These are phyloP conservation scores for Hemileia vastatrix DNA, from an alignment of 1,284 basidiomycete genomes.

Conservation along the genomic window DNA sequence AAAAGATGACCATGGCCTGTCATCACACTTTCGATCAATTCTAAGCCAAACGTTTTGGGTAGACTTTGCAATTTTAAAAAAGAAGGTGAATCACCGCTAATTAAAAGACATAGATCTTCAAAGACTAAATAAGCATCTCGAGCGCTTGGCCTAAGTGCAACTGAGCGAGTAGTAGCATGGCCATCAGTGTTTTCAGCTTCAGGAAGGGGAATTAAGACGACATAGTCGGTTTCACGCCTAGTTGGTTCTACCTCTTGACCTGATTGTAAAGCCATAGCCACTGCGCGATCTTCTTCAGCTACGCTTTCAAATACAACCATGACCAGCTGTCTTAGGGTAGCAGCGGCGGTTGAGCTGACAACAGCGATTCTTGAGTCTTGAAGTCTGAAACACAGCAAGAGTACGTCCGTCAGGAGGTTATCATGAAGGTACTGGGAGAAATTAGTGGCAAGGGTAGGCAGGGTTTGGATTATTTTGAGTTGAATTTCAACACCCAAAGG, in stretches of 20 bases:
- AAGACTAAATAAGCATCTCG: conserved; percentile 79
- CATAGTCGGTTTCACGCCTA: conserved; percentile 12
- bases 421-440: conserved; percentile 66
- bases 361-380: conserved; percentile 92
- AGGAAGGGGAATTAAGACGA: conserved; percentile 23
- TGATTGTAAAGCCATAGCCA: conserved; percentile 35
- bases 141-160: conserved; percentile 63
- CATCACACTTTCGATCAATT: conserved; percentile 90
- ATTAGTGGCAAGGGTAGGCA: conserved; percentile 78
- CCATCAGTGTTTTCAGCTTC: conserved; percentile 8
- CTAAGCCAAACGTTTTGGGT: conserved; percentile 86
- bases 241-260: conserved; percentile 29
- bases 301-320: conserved; percentile 98
- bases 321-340: conserved; percentile 86
- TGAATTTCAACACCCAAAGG: conserved; percentile 90
- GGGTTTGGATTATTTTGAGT: conserved; percentile 77
- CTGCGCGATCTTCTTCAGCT: conserved; percentile 58
- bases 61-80: conserved; percentile 76
- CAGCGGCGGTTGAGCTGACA: conserved; percentile 92
- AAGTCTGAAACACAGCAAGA: conserved; percentile 82
- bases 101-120: conserved; percentile 76
- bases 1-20: conserved; percentile 88
- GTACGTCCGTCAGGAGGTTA: conserved; percentile 64
- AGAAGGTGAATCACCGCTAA: conserved; percentile 59
- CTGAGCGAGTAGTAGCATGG: conserved; percentile 41